These are phyloP conservation scores for Gossypium ekmanianum DNA, from an alignment of 345 rosid species.

Conservation along the genomic window DNA sequence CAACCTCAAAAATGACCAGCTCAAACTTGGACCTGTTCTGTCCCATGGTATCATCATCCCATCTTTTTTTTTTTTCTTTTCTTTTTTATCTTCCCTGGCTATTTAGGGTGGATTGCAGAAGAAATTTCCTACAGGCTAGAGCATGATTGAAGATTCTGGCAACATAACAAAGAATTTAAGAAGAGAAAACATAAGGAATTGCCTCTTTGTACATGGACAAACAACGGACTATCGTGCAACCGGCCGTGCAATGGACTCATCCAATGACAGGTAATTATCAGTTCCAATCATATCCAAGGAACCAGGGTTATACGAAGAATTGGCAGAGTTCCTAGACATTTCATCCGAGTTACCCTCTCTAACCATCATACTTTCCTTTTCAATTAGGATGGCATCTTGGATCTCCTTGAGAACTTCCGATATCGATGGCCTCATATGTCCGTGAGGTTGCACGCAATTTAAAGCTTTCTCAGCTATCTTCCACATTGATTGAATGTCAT, in stretches of 20 bases:
- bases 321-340: slow-evolving; percentile 60
- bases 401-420: slow-evolving; percentile 94
- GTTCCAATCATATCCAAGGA: slow-evolving; percentile 46
- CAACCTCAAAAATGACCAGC: slow-evolving; percentile 6
- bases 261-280: slow-evolving; percentile 52
- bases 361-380: slow-evolving; percentile 45
- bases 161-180: background rate
- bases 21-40: slow-evolving; percentile 2
- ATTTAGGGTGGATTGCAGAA: background rate
- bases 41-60: background rate
- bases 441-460: slow-evolving; percentile 87
- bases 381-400: slow-evolving; percentile 82
- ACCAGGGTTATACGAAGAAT: slow-evolving; percentile 61
- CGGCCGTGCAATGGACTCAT: slow-evolving; percentile 61
- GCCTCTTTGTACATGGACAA: slow-evolving; percentile 22
- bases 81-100: background rate
- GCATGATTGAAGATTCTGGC: slow-evolving; percentile 5
- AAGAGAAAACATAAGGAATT: background rate
- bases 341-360: slow-evolving; percentile 78
- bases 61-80: background rate
- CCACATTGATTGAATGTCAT: slow-evolving; percentile 97
- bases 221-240: slow-evolving; percentile 50
- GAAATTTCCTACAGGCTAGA: background rate
- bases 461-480: slow-evolving; percentile 95
- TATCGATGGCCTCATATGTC: slow-evolving; percentile 86